phyloP scores from a whole-genome alignment of 176 grass and related monocot species.

The Oryza brachyantha region DNA sequence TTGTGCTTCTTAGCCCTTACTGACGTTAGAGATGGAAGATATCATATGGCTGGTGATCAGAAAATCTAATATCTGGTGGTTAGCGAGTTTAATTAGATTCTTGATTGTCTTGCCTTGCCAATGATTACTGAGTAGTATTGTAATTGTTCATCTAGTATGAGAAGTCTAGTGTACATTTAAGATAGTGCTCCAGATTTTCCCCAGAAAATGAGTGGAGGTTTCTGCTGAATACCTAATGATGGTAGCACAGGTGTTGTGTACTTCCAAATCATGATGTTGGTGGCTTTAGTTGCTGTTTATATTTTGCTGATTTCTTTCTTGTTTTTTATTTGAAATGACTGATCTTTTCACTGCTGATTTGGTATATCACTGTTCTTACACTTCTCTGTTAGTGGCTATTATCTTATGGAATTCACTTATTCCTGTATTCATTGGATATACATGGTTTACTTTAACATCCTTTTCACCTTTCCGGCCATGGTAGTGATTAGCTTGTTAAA shows the following conservation, averaged over 20 bases:
- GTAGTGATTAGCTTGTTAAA: conserved; percentile 23
- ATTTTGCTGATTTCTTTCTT: not conserved
- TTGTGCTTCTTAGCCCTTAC: not conserved
- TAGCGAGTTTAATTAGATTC: not conserved
- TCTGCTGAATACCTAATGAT: not conserved
- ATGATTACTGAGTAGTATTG: too few species aligned
- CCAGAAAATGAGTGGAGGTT: not conserved
- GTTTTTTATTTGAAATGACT: not conserved
- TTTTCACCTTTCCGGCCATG: conserved; percentile 27
- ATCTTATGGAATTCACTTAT: conserved; percentile 4
- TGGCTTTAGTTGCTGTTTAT: not conserved
- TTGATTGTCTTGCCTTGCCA: not conserved
- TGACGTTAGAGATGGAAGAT: not conserved
- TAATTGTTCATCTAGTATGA: not conserved
- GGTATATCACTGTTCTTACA: not conserved
- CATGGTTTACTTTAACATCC: conserved; percentile 16
- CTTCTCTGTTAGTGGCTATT: not conserved
- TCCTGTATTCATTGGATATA: not conserved
- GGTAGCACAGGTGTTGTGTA: not conserved
- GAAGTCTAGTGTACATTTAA: not conserved
- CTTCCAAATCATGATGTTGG: not conserved
- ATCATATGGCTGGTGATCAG: not conserved
- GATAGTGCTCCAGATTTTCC: not conserved
- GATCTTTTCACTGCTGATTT: not conserved
- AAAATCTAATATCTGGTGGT: not conserved